These are phyloP conservation scores for Apiospora hydei DNA, from an alignment of 2,329 filamentous ascomycete genomes.

Conservation along the genomic window DNA sequence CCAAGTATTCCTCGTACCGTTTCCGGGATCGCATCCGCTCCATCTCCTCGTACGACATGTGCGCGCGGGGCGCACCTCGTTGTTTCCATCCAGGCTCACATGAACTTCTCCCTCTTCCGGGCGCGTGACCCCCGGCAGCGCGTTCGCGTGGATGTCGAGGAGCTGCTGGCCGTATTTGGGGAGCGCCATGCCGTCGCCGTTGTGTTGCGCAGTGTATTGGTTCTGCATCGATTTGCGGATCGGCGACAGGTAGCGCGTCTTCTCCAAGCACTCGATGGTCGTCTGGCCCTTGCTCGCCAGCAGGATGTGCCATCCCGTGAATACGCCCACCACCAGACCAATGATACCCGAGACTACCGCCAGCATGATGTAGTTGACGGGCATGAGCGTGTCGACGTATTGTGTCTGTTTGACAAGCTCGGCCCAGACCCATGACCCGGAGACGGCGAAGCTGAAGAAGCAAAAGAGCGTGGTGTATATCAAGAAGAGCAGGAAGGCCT, in stretches of 20 bases:
- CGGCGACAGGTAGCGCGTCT: constrained; percentile 89
- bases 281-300: constrained; percentile 83
- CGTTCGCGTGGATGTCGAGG: constrained; percentile 82
- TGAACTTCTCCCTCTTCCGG: constrained; percentile 79
- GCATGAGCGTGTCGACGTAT: constrained; percentile 79
- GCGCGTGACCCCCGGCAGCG: constrained; percentile 78
- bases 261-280: constrained; percentile 95
- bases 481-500: constrained; percentile 91
- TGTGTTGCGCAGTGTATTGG: constrained; percentile 64
- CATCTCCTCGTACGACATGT: constrained; percentile 61
- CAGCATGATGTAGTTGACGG: constrained; percentile 90
- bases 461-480: constrained; percentile 89
- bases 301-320: constrained; percentile 90
- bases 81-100: constrained; percentile 41
- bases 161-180: constrained; percentile 75
- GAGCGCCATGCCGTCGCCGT: constrained; percentile 56
- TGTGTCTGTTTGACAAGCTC: constrained; percentile 78
- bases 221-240: constrained; percentile 74
- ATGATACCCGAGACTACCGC: constrained; percentile 90
- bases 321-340: constrained; percentile 84
- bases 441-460: constrained; percentile 79
- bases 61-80: constrained; percentile 40
- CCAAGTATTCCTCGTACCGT: constrained; percentile 76
- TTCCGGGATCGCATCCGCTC: constrained; percentile 62
- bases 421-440: constrained; percentile 82